A percentile compares a stretch with the other conserved stretches of the same genome.
These are phyloP conservation scores for Musa acuminata DNA, from an alignment of 176 grass and related monocot genomes.

Conservation along the genomic window DNA sequence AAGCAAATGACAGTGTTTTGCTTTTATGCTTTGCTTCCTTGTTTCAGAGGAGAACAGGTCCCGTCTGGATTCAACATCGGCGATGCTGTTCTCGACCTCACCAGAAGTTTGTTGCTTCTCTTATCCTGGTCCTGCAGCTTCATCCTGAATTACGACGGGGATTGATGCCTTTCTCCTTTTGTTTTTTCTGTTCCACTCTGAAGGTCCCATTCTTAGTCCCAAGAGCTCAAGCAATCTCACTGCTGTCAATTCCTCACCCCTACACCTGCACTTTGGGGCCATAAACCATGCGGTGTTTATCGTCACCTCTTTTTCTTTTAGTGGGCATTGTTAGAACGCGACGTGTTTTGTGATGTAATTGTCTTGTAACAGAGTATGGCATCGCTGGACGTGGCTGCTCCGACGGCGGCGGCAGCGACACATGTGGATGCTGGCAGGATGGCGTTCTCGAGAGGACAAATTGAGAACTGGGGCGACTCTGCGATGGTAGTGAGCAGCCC, in stretches of 20 bases:
- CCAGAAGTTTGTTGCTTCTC: conserved; percentile 26
- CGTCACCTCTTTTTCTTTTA: not conserved
- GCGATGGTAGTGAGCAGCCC: conserved; percentile 51
- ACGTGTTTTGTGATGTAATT: not conserved
- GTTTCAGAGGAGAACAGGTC: conserved; percentile 58
- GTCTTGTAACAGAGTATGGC: conserved; percentile 21
- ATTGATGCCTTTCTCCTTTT: not conserved
- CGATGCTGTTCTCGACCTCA: conserved; percentile 63
- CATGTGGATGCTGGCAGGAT: conserved; percentile 18
- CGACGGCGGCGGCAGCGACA: conserved; percentile 17
- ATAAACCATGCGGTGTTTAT: conserved; percentile 28
- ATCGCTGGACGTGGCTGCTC: conserved; percentile 37
- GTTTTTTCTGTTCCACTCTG: conserved; percentile 5
- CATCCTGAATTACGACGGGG: not conserved
- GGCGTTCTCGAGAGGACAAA: conserved; percentile 36
- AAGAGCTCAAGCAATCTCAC: conserved; percentile 78
- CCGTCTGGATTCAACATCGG: conserved; percentile 61
- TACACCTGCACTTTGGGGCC: conserved; percentile 35
- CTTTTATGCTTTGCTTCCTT: conserved; percentile 22
- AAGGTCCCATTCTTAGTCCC: conserved; percentile 73
- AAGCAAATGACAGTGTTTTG: conserved; percentile 6
- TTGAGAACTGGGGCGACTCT: conserved; percentile 79
- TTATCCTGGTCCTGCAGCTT: conserved; percentile 5
- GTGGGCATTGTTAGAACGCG: not conserved
- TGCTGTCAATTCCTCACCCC: conserved; percentile 24